Percentiles rank a stretch among this genome's conserved stretches.
Conservation (phyloP, 2,329 filamentous ascomycete species). For the Fusarium sambucinum region DNA sequence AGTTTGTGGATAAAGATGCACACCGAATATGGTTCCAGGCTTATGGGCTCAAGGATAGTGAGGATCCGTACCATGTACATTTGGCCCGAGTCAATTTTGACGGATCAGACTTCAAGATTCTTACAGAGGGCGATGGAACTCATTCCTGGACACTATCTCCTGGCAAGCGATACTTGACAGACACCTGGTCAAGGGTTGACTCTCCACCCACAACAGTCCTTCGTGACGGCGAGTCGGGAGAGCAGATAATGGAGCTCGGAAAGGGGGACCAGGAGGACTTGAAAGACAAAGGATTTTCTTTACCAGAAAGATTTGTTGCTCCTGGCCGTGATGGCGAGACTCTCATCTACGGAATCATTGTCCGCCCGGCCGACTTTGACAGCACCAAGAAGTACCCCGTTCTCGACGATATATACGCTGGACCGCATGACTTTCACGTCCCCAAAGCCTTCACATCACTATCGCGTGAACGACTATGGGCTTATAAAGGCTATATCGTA, state of each 20-base stretch:
- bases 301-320: constrained; percentile 44
- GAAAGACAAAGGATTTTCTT: constrained; percentile 27
- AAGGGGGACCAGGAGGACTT: constrained; percentile 4
- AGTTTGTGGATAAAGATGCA: constrained; percentile 36
- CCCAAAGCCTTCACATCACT: constrained; percentile 44
- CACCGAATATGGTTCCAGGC: constrained; percentile 40
- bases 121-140: constrained; percentile 48
- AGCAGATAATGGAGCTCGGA: constrained; percentile 34
- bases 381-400: constrained; percentile 45
- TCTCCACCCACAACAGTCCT: constrained; percentile 35
- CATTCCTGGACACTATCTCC: constrained; percentile 46
- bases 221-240: constrained; percentile 37
- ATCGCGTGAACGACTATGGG: constrained; percentile 36
- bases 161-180: constrained; percentile 36
- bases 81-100: constrained; percentile 45
- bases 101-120: constrained; percentile 42
- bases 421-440: constrained; percentile 45
- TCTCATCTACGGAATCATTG: constrained; percentile 46
- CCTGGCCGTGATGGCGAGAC: constrained; percentile 47
- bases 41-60: constrained; percentile 34
- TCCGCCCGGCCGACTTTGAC: constrained; percentile 46
- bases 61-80: constrained; percentile 49
- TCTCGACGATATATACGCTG: constrained; percentile 49
- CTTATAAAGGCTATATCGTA: constrained; percentile 49
- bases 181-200: constrained; percentile 48